Evolutionary conservation across 139 green algal species (phyloP).

Genomic region (Coccomyxa sp.): DNA sequence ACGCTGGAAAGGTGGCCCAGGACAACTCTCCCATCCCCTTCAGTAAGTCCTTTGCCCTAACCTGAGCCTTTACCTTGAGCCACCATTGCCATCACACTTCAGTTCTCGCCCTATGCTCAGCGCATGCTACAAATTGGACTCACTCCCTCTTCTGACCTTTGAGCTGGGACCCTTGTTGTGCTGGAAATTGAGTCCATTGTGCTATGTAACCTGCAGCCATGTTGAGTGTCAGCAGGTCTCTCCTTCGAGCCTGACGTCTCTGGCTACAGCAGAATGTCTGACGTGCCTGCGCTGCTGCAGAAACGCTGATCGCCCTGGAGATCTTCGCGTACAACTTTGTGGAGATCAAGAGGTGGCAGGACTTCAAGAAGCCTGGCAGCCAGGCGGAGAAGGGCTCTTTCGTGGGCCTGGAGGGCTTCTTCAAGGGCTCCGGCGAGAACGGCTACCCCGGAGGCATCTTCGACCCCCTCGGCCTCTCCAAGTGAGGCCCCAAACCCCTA

Average conservation of each 20-base stretch:
- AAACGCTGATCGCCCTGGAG: constrained; percentile 62
- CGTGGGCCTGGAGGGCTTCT: constrained; percentile 50
- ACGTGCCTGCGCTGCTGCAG: constrained; percentile 19
- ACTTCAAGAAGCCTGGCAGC: constrained; percentile 79
- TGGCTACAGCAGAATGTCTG: no score
- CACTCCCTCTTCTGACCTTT: not conserved
- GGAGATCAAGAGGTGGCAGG: constrained; percentile 79
- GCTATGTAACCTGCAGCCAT: no score
- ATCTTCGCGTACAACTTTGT: constrained; percentile 79
- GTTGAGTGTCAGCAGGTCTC: not conserved
- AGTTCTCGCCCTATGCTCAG: no score
- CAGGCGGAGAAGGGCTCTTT: constrained; percentile 63
- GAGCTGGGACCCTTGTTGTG: no score
- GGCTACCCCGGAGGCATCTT: constrained; percentile 53
- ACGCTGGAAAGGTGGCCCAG: not conserved
- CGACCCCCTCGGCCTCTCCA: constrained; percentile 72
- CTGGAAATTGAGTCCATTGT: no score
- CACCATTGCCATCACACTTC: no score
- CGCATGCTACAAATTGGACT: no score
- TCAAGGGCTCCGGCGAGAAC: constrained; percentile 70
- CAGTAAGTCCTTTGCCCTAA: not conserved
- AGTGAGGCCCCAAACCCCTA: constrained; percentile 13
- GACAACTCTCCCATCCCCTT: not conserved
- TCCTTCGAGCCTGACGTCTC: no score
- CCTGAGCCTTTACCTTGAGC: no score